These are phyloP conservation scores for Sugiyamaella marilandica DNA, from an alignment of 805 yeast species.

Conservation along the genomic window DNA sequence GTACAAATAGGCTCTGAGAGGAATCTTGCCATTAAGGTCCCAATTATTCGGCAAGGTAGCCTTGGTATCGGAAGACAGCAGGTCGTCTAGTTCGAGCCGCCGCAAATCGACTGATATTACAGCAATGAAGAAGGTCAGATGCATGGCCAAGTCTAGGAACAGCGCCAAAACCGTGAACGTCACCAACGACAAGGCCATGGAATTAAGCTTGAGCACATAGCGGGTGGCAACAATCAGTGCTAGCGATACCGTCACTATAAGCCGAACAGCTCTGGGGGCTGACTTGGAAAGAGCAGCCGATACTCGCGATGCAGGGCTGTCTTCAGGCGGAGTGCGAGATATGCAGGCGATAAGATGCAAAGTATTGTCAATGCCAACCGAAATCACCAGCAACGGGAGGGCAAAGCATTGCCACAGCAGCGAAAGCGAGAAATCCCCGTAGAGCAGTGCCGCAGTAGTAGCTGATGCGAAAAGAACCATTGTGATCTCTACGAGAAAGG, in stretches of 20 bases:
- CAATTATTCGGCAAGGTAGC: neutral
- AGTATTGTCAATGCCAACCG: constrained; percentile 45
- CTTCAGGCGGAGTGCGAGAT: constrained; percentile 40
- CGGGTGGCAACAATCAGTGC: constrained; percentile 35
- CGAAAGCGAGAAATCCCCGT: constrained; percentile 30
- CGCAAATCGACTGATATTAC: constrained; percentile 64
- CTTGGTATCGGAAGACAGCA: constrained; percentile 22
- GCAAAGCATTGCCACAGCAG: constrained; percentile 36
- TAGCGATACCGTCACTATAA: constrained; percentile 34
- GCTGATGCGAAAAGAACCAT: constrained; percentile 42
- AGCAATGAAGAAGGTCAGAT: constrained; percentile 59
- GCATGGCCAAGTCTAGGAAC: constrained; percentile 56
- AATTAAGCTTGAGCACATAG: neutral
- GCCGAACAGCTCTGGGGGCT: constrained; percentile 38
- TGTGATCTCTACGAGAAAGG: constrained; percentile 39
- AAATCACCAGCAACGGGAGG: constrained; percentile 39
- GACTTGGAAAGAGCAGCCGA: constrained; percentile 36
- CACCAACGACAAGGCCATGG: neutral
- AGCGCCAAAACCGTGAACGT: constrained; percentile 44
- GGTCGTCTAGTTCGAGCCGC: constrained; percentile 56
- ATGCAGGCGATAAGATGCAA: constrained; percentile 42
- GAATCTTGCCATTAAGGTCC: neutral
- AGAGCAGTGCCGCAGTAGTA: constrained; percentile 39
- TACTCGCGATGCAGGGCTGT: constrained; percentile 37
- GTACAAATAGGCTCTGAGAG: constrained; percentile 20